Base-by-base conservation (phyloP, 163 green algal species). In the Chlamydomonas reinhardtii region DNA sequence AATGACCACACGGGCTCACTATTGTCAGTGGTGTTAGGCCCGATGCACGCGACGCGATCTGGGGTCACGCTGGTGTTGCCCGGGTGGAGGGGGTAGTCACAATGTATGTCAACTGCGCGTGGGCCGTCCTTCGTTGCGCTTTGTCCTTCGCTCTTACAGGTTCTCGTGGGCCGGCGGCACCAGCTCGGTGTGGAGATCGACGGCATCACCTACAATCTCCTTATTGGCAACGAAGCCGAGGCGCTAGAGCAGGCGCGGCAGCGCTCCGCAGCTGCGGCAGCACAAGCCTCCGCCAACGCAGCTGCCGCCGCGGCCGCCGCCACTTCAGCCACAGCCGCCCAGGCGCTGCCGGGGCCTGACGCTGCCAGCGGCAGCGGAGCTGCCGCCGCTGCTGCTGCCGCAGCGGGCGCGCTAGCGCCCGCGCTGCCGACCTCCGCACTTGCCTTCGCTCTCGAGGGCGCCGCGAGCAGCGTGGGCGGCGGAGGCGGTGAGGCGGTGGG, bases 81-180 rank as follows among this genome's bases (percentile, higher is more conserved):
- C n/a, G n/a, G n/a, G n/a, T n/a, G n/a, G n/a, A n/a, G n/a, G n/a
- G n/a, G n/a, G n/a, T n/a, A n/a, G n/a, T n/a, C n/a, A n/a, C n/a
- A n/a, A n/a, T n/a, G n/a, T n/a, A n/a, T n/a, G n/a, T n/a, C n/a
- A n/a, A n/a, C n/a, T n/a, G n/a, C n/a, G n/a, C n/a, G n/a, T n/a
- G n/a, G n/a, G n/a, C n/a, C n/a, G n/a, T n/a, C n/a, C n/a, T n/a
- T n/a, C n/a, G n/a, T n/a, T n/a, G n/a, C n/a, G n/a, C n/a, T n/a
- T n/a, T n/a, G n/a, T n/a, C n/a, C n/a, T n/a, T n/a, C n/a, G n/a
- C n/a, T n/a, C n/a, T n/a, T n/a, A n/a, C 70, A 86, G 80, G 54
- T 87, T 0, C 25, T 87, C 17, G 81, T 87, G 16, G 81, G 81
- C 3, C 70, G 81, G 16, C 81, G 80, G 71, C 81, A 87, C 59